Base-by-base conservation (phyloP, 192 early-diverging fungal species). In the Coemansia sp. region DNA sequence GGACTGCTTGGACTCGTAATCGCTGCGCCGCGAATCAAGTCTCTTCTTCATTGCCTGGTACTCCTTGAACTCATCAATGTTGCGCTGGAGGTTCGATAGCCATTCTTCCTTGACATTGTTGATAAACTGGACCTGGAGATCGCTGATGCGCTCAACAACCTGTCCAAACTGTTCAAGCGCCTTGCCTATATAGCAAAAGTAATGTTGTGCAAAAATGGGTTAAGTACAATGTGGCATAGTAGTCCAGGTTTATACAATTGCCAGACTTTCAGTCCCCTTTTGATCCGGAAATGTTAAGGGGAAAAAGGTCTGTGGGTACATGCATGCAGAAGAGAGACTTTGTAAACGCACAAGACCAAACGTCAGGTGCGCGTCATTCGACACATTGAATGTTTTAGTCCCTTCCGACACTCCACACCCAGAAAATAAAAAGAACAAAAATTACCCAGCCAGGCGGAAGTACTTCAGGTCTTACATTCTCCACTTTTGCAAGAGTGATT, bases 1-100 rank as follows among this genome's bases (percentile, higher is more conserved):
- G 74, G 84, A 84, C 22, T 89, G 67, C 73, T 94, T 97, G 38
- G 89, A 86, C 73, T 98, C 96, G 75, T 93, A 96, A 53, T 98
- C 94, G 45, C 90, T 74, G 49, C 96, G 84, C 42, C 94, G 82
- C 55, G 89, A 86, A 47, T 93, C 90, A 8, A 96, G 80, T 74
- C 96, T 97, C 66, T 84, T 89, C 62, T 93, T 87, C 55, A 94
- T 59, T 17, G 80, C 53, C 52, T 87, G 69, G 33, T 70, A 80
- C 54, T 80, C 66, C 49, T 73, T 80, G 51, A 73, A 80, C 57
- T 73, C 77, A 56, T 74, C 79, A 21, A 87, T 68, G 48, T 61
- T 53, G 51, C 73, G 80, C 57, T 72, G 78, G 42, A 81, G 66
- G 52, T 64, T 62, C 9, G 77, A 68, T 27, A 66, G 27, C 77